Evolutionary conservation across 2,329 filamentous ascomycete genomes (phyloP).

Genomic region (Sclerotiophoma versabilis): DNA sequence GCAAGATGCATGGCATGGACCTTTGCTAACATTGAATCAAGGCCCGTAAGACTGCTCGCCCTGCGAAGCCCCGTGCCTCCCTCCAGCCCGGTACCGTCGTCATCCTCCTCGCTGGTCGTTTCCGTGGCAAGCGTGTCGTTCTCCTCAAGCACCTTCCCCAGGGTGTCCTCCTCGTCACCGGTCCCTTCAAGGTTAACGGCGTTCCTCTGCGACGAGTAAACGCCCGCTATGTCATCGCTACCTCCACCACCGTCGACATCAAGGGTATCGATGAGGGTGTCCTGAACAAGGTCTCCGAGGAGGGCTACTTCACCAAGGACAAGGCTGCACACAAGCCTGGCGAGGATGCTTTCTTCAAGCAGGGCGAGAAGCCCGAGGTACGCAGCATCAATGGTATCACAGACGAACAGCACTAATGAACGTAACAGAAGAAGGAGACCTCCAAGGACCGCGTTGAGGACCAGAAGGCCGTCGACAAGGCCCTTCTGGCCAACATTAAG

Average conservation of each 20-base stretch:
- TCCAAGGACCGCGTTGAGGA: conserved; percentile 90
- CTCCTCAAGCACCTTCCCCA: conserved; percentile 97
- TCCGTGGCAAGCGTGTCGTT: conserved; percentile 99
- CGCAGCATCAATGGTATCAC: conserved; percentile 42
- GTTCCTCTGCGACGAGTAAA: conserved; percentile 95
- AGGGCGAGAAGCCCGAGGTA: conserved; percentile 97
- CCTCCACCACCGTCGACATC: conserved; percentile 84
- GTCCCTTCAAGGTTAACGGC: conserved; percentile 99
- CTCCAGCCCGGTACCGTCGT: conserved; percentile 95
- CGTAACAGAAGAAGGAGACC: conserved; percentile 89
- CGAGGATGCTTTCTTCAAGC: conserved; percentile 99
- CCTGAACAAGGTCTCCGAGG: conserved; percentile 78
- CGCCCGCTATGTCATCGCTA: conserved; percentile 92
- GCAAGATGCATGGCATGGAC: conserved; percentile 16
- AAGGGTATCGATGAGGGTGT: conserved; percentile 75
- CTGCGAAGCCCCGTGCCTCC: conserved; percentile 84
- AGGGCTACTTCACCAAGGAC: conserved; percentile 96
- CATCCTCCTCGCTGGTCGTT: conserved; percentile 98
- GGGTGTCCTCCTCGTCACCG: conserved; percentile 98
- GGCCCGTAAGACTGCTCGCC: conserved; percentile 92
- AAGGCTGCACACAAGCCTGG: conserved; percentile 94
- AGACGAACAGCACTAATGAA: conserved; percentile 24
- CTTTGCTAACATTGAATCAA: conserved; percentile 54
- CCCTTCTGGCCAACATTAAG: conserved; percentile 94
- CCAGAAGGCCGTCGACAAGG: conserved; percentile 99